These are phyloP conservation scores for Neonectria hederae DNA, from an alignment of 2,329 filamentous ascomycete species.

Conservation along the genomic window DNA sequence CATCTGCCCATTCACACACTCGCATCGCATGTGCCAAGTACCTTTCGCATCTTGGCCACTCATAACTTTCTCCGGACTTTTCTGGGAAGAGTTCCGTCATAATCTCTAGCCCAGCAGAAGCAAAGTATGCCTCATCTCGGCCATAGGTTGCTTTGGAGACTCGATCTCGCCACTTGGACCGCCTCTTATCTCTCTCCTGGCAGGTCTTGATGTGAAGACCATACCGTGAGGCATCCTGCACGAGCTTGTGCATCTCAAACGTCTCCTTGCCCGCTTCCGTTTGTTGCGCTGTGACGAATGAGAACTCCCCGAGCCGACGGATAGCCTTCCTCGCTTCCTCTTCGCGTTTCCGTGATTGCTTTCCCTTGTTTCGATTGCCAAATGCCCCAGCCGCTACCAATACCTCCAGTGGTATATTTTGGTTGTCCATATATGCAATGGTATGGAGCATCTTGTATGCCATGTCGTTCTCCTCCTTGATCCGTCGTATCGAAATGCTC, in stretches of 20 bases:
- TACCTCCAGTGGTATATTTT: constrained; percentile 43
- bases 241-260: constrained; percentile 47
- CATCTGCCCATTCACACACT: constrained; percentile 37
- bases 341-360: neutral
- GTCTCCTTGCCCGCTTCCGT: constrained; percentile 1
- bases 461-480: constrained; percentile 41
- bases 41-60: constrained; percentile 38
- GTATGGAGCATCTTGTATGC: constrained; percentile 44
- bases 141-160: no score
- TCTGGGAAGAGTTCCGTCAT: constrained; percentile 36
- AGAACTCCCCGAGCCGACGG: constrained; percentile 46
- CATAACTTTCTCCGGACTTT: neutral
- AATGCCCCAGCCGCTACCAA: constrained; percentile 29
- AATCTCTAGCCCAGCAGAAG: constrained; percentile 33
- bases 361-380: neutral
- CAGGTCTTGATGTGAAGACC: constrained; percentile 13
- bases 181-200: neutral
- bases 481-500: constrained; percentile 45
- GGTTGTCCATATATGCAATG: constrained; percentile 47
- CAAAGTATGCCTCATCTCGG: constrained; percentile 32
- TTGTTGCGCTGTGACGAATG: constrained; percentile 40
- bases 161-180: neutral
- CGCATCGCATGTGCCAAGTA: constrained; percentile 44
- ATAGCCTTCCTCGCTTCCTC: constrained; percentile 29
- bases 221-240: constrained; percentile 42